These are phyloP conservation scores for Arachis stenosperma DNA, from an alignment of 306 rosid species.

Conservation along the genomic window DNA sequence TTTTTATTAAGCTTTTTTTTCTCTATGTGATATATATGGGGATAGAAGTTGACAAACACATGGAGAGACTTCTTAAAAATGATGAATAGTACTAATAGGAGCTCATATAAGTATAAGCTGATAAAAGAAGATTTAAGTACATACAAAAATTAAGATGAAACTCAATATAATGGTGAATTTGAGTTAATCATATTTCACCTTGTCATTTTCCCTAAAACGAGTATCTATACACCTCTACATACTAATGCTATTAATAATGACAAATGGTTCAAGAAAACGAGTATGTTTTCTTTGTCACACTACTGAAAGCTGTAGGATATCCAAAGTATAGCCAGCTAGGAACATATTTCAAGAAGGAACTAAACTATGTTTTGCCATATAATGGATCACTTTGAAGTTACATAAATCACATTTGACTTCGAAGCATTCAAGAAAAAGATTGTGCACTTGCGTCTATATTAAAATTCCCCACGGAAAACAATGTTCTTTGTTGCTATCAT, in stretches of 20 bases:
- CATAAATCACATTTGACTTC: constrained; percentile 44
- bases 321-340: neutral
- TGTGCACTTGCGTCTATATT: constrained; percentile 37
- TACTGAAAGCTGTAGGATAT: constrained; percentile 12
- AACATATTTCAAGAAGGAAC: constrained; percentile 1
- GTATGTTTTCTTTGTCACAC: constrained; percentile 43
- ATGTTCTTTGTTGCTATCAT: constrained; percentile 32
- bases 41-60: neutral
- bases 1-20: neutral
- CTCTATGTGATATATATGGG: neutral
- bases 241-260: neutral
- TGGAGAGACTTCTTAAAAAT: neutral
- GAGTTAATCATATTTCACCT: neutral
- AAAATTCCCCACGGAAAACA: neutral
- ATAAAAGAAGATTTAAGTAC: neutral
- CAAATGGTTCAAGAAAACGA: constrained; percentile 35
- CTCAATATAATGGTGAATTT: neutral
- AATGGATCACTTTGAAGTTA: constrained; percentile 45
- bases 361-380: constrained; percentile 14
- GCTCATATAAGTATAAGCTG: neutral
- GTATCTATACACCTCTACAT: neutral
- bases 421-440: constrained; percentile 38
- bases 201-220: neutral
- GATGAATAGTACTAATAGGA: neutral
- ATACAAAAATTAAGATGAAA: neutral